phyloP scores from a whole-genome alignment of 495 filamentous ascomycete genomes.

The Niebla homalea region DNA sequence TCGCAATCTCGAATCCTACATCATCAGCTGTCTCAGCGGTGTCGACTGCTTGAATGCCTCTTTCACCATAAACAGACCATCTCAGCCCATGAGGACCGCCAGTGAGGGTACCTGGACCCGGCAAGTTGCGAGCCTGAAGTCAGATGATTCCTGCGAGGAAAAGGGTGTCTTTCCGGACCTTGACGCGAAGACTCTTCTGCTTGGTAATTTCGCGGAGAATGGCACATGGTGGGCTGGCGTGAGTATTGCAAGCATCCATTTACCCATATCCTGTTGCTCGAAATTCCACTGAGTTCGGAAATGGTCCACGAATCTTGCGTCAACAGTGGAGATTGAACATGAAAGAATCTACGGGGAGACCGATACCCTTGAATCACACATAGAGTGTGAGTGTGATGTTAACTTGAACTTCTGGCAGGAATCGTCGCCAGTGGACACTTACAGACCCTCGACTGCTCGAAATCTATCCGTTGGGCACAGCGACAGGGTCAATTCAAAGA shows the following conservation, averaged over 20 bases:
- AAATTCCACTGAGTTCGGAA: conserved; percentile 16
- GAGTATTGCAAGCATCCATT: conserved; percentile 20
- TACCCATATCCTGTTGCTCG: conserved; percentile 21
- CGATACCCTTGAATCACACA: too few relatives aligned
- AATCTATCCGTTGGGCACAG: conserved; percentile 11
- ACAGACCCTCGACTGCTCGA: conserved; percentile 11
- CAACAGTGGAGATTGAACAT: conserved; percentile 1
- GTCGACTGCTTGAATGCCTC: conserved; percentile 61
- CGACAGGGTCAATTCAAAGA: conserved; percentile 42
- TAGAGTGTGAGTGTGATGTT: too few relatives aligned
- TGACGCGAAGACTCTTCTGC: conserved; percentile 63
- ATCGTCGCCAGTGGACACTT: conserved; percentile 1
- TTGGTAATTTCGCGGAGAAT: conserved; percentile 75
- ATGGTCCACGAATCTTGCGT: not conserved
- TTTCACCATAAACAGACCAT: conserved; percentile 40
- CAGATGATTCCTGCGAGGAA: conserved; percentile 17
- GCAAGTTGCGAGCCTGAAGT: conserved; percentile 12
- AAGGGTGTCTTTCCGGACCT: conserved; percentile 36
- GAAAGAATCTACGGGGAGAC: not conserved
- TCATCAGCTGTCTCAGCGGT: conserved; percentile 52
- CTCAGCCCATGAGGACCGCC: conserved; percentile 19
- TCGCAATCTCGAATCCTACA: conserved; percentile 60
- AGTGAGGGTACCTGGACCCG: conserved; percentile 28
- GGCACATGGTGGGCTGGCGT: conserved; percentile 70
- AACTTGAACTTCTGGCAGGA: not conserved